A percentile compares a stretch with the other conserved stretches of the same genome.
phyloP scores from a whole-genome alignment of 2,329 filamentous ascomycete genomes.

The Fusarium robinianum region DNA sequence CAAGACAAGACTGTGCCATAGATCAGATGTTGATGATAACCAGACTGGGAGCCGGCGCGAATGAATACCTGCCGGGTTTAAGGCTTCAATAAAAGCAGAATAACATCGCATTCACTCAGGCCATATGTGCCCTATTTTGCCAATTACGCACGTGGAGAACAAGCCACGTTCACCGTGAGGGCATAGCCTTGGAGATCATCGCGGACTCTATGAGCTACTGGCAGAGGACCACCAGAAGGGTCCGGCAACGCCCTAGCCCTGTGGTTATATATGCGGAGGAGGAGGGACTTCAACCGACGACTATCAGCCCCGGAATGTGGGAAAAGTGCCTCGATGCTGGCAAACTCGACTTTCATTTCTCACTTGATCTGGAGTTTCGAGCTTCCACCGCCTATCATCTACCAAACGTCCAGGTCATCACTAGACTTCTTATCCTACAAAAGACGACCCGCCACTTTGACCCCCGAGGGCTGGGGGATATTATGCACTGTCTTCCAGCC shows the following conservation, averaged over 20 bases:
- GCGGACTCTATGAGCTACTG: slow-evolving; percentile 3
- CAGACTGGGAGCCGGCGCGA: neutral
- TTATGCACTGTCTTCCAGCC: neutral
- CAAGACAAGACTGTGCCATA: neutral
- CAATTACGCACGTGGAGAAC: neutral
- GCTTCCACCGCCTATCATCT: neutral
- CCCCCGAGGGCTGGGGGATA: neutral
- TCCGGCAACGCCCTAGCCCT: neutral
- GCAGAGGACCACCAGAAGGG: neutral
- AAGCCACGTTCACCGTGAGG: neutral
- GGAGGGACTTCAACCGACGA: neutral
- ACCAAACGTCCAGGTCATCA: neutral
- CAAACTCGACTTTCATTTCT: slow-evolving; percentile 8
- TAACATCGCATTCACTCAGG: neutral
- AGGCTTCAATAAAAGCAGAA: neutral
- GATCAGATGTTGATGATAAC: neutral
- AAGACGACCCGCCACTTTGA: neutral
- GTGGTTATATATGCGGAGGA: neutral
- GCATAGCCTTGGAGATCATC: slow-evolving; percentile 4
- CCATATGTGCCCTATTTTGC: neutral
- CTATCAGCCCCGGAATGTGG: neutral
- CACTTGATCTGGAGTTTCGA: neutral
- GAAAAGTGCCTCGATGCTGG: slow-evolving; percentile 1
- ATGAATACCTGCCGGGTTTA: neutral
- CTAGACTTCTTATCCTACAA: neutral